phyloP scores from a whole-genome alignment of 208 protist species.

The Lotmaria passim region DNA sequence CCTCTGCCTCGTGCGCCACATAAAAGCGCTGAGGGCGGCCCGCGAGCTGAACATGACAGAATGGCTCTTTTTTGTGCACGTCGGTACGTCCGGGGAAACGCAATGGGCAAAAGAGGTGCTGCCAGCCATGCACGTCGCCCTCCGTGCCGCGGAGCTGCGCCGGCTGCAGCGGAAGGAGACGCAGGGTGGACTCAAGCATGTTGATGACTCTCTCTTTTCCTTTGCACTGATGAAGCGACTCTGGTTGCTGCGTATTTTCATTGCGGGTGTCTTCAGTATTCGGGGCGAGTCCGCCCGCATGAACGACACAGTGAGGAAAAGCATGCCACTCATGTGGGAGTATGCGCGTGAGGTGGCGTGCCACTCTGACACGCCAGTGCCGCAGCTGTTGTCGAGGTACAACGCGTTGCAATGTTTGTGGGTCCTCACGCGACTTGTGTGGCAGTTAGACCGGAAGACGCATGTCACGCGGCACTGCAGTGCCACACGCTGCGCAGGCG shows the following conservation, averaged over 20 bases:
- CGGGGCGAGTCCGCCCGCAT: conserved; percentile 4
- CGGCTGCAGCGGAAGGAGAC: background rate
- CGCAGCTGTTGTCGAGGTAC: background rate
- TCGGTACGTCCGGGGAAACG: background rate
- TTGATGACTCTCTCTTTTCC: conserved; percentile 9
- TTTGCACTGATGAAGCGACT: background rate
- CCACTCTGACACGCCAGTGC: background rate
- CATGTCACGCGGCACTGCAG: background rate
- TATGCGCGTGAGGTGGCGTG: conserved; percentile 9
- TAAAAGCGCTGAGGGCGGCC: conserved; percentile 9
- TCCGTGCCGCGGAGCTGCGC: conserved; percentile 4
- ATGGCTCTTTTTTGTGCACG: conserved; percentile 23
- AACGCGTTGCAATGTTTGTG: conserved; percentile 2
- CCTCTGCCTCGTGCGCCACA: conserved; percentile 21
- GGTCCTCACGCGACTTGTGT: background rate
- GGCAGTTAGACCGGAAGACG: background rate
- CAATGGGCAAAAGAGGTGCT: conserved; percentile 13
- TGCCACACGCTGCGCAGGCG: background rate
- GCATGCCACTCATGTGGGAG: conserved; percentile 20
- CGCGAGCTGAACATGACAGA: conserved; percentile 10
- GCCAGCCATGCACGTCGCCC: background rate
- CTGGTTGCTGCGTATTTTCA: background rate
- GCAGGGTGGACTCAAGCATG: background rate
- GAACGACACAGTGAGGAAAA: background rate
- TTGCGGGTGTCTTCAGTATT: background rate